Evolutionary conservation across 345 rosid species (phyloP), one percentile per base, ranked within the genome.

Genomic region (Bruguiera gymnorhiza): DNA sequence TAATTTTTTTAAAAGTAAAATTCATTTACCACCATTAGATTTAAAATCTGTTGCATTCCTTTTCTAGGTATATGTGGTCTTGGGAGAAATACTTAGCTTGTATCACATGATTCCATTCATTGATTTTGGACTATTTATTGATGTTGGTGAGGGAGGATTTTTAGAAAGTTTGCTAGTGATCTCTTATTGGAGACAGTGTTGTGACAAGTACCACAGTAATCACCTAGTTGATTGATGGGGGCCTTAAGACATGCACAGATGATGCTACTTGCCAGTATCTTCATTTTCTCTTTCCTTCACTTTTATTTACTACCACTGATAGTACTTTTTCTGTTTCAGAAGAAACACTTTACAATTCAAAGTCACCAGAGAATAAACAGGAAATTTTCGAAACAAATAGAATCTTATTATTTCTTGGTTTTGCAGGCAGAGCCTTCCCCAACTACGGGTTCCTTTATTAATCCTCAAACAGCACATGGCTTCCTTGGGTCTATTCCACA

Each of bases 381-480:
- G 9, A 56, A 37, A 52, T 63, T 46, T 66, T 37, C 34, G 31
- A 46, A 64, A 31, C 53, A 13, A 53, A 50, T 60, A 48, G 26
- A 53, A 63, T 29, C 32, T 37, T 67, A 56, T 31, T 52, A n/a
- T 39, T 68, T 81, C 62, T 60, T 71, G 52, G 43, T 73, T 73
- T 82, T 79, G 75, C 88, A 92, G 99, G 86, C 87, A 39, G 99
- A 92, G 77, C 98, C 98, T 70, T 95, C 98, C 54, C 99, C 98
- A 69, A 90, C 99, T 60, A 88, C 97, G 8, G 99, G 99, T 60
- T 87, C 98, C 66, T 81, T 95, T 71, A 59, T 76, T 53, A 90
- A 92, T 76, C 87, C 88, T 80, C 93, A 79, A 56, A 58, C 81
- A 39, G 54, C 71, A 63, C 86, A 79, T 51, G 83, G 75, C 18